A percentile compares a stretch with the other conserved stretches of the same genome.
These are phyloP conservation scores for Allium sativum DNA, from an alignment of 106 monocot species.

Conservation along the genomic window DNA sequence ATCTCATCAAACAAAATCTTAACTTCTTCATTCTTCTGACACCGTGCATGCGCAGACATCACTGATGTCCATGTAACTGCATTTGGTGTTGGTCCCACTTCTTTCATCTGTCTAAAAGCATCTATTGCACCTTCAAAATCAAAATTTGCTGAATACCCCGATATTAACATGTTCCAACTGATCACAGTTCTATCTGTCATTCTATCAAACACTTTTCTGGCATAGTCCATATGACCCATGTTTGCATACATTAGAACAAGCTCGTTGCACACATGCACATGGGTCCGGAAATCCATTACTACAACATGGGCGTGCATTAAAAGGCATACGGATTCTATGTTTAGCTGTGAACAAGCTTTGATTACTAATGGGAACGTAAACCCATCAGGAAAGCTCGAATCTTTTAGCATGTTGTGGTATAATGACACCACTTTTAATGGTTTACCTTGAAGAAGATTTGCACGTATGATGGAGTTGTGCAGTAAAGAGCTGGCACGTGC, in stretches of 20 bases:
- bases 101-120: conserved; percentile 29
- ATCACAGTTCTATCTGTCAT: conserved; percentile 27
- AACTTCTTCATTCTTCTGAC: conserved; percentile 22
- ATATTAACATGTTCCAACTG: conserved; percentile 44
- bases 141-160: conserved; percentile 23
- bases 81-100: conserved; percentile 21
- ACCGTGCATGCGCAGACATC: conserved; percentile 38
- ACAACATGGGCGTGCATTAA: conserved; percentile 34
- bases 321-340: not conserved
- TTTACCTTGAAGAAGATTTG: conserved; percentile 22
- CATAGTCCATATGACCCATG: conserved; percentile 15
- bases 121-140: conserved; percentile 16
- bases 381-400: conserved; percentile 20
- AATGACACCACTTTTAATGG: conserved; percentile 13
- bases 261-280: conserved; percentile 51
- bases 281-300: conserved; percentile 16
- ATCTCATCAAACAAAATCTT: conserved; percentile 31
- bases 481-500: conserved; percentile 15
- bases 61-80: conserved; percentile 62
- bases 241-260: conserved; percentile 27
- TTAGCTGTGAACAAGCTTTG: conserved; percentile 12
- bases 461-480: conserved; percentile 54
- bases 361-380: conserved; percentile 53
- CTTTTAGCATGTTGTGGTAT: conserved; percentile 12
- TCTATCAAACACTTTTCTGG: conserved; percentile 40